phyloP scores from a whole-genome alignment of 129 eudicot species.

The Saposhnikovia divaricata region DNA sequence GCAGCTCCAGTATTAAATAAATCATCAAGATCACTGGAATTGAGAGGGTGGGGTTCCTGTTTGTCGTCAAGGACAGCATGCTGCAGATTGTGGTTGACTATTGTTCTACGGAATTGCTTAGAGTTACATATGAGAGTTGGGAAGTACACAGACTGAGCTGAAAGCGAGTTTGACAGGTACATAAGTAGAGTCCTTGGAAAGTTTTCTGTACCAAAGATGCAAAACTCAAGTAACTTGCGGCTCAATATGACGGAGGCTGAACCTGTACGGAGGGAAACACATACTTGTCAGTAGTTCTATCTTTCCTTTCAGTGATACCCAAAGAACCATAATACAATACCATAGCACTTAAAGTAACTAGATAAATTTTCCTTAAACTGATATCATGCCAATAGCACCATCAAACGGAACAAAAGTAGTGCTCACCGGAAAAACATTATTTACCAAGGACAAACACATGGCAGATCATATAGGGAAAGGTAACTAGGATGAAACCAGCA shows the following conservation, averaged over 20 bases:
- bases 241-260: slow-evolving; percentile 56
- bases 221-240: slow-evolving; percentile 72
- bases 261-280: slow-evolving; percentile 37
- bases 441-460: neutral
- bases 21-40: slow-evolving; percentile 35
- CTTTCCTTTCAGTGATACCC: neutral
- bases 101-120: slow-evolving; percentile 45
- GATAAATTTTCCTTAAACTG: neutral
- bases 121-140: slow-evolving; percentile 83
- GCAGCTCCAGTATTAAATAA: slow-evolving; percentile 70
- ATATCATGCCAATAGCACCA: neutral
- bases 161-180: slow-evolving; percentile 79
- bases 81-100: slow-evolving; percentile 63
- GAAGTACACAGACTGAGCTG: slow-evolving; percentile 63
- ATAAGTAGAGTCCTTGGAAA: slow-evolving; percentile 77
- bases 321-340: neutral
- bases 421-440: neutral
- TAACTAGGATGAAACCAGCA: neutral
- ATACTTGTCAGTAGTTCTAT: slow-evolving; percentile 3
- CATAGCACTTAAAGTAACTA: neutral
- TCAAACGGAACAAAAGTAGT: neutral
- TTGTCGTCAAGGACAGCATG: slow-evolving; percentile 37
- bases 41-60: slow-evolving; percentile 38
- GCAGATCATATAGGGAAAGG: neutral
- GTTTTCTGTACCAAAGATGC: slow-evolving; percentile 79